Evolutionary conservation across 495 filamentous ascomycete species (phyloP), one percentile per base, ranked within the genome.

Genomic region (Parathielavia hyrcaniae): DNA sequence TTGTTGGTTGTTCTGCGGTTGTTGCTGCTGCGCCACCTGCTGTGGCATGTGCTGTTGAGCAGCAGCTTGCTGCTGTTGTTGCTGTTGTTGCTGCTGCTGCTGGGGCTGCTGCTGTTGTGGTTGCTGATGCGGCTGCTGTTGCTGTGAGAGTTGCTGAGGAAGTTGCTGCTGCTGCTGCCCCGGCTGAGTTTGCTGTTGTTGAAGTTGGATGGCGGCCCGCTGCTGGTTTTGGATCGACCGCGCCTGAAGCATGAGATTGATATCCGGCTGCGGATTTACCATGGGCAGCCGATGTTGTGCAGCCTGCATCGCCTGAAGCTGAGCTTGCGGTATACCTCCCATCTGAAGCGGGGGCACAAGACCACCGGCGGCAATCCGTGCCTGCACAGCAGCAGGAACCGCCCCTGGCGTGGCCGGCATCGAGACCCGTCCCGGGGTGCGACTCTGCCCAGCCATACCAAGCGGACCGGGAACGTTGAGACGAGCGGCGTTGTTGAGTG

Each of bases 281-380:
- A 90, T 86, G 7, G 82, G 79, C 63, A 87, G 74, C 14, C 84
- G 72, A 41, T 81, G 72, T 70, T 79, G 83, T 62, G 73, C 83
- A 63, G 73, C 84, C 68, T 75, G 82, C 63, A 79, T 77, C 54
- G 69, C 77, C 66, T 73, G 77, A 48, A 86, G 84, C 77, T 95
- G 89, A 35, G 84, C 84, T 43, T 85, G 88, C 46, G 86, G 84
- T 59, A 91, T 77, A 64, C 83, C 82, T 63, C 86, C 84, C 76
- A 86, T 81, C 26, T 78, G 78, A 69, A 87, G 80, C 72, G 57
- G 78, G 53, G 61, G 81, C 61, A 73, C 86, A 61, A 73, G 81
- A 67, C 54, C 77, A 47, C 68, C 69, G 59, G 62, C 69, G 59
- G 62, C 56, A 63, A 81, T 57, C 61, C 76, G 69, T 68, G 71